These are phyloP conservation scores for Trypanosoma lewisi DNA, from an alignment of 208 protist genomes.

Conservation along the genomic window DNA sequence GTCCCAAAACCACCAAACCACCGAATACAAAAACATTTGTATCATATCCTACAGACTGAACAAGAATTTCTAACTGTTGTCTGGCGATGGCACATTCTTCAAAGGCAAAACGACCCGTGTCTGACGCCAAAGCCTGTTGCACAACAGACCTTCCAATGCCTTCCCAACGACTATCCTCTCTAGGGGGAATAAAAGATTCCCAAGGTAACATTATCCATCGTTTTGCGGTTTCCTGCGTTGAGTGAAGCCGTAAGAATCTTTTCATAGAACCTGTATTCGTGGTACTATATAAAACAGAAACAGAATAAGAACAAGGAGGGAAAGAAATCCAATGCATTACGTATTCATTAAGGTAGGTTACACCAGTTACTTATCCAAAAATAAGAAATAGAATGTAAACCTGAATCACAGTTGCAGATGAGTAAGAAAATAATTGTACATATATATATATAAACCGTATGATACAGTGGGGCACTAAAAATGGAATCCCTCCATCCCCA, in stretches of 20 bases:
- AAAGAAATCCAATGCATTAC: constrained; percentile 6
- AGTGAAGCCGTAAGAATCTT: constrained; percentile 18
- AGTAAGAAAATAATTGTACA: not conserved
- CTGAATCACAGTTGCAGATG: not conserved
- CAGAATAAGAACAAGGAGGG: constrained; percentile 20
- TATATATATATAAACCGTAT: too few relatives aligned
- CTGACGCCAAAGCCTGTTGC: constrained; percentile 51
- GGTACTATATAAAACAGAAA: not conserved
- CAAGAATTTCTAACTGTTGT: constrained; percentile 73
- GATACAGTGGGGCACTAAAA: too few relatives aligned
- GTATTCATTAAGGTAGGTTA: too few relatives aligned
- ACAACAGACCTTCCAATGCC: constrained; percentile 59
- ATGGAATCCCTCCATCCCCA: too few relatives aligned
- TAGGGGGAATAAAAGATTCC: constrained; percentile 44
- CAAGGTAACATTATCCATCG: constrained; percentile 39
- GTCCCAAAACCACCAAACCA: constrained; percentile 67
- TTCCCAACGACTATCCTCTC: constrained; percentile 41
- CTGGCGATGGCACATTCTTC: constrained; percentile 76
- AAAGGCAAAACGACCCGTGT: constrained; percentile 81
- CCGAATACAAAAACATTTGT: constrained; percentile 88
- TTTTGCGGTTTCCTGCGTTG: not conserved
- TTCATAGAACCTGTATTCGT: constrained; percentile 16
- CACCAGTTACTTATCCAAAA: too few relatives aligned
- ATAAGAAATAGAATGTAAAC: not conserved
- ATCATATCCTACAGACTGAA: constrained; percentile 83